These are phyloP conservation scores for Phytophthora vignae DNA, from an alignment of 352 stramenopile genomes.

Conservation along the genomic window DNA sequence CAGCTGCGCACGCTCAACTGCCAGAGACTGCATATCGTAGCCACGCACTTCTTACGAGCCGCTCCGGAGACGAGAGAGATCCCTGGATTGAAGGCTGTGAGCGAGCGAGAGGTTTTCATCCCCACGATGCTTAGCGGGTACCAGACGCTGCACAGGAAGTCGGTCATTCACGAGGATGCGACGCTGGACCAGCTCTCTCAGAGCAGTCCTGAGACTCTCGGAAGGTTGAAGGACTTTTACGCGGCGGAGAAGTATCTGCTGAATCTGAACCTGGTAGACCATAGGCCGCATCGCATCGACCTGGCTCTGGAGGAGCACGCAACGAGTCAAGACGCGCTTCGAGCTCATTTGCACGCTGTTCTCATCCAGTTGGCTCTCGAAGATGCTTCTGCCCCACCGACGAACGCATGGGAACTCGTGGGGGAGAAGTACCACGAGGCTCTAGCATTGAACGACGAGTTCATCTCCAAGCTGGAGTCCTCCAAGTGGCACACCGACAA, in stretches of 20 bases:
- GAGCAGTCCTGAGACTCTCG: conserved; percentile 45
- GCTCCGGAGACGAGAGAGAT: conserved; percentile 14
- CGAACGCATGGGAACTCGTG: conserved; percentile 34
- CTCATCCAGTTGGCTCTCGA: conserved; percentile 59
- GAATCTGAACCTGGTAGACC: conserved; percentile 41
- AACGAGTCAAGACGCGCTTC: conserved; percentile 48
- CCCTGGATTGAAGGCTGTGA: conserved; percentile 40
- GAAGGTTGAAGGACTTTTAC: conserved; percentile 56
- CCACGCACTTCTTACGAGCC: conserved; percentile 51
- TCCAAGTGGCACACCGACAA: conserved; percentile 72
- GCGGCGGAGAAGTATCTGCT: conserved; percentile 62
- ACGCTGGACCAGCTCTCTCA: conserved; percentile 55
- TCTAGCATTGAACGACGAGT: conserved; percentile 37
- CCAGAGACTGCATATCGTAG: conserved; percentile 67
- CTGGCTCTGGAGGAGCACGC: conserved; percentile 59
- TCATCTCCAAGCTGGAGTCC: conserved; percentile 45
- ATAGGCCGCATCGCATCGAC: conserved; percentile 46
- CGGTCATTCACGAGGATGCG: conserved; percentile 56
- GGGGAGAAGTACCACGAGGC: conserved; percentile 43
- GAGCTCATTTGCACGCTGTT: conserved; percentile 64
- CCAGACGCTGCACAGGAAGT: conserved; percentile 54
- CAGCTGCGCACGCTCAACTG: conserved; percentile 75
- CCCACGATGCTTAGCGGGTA: conserved; percentile 61
- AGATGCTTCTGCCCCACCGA: conserved; percentile 7
- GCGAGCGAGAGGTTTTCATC: conserved; percentile 66